Conservation (phyloP, 2,329 filamentous ascomycete genomes). For the Penicillium sp. region DNA sequence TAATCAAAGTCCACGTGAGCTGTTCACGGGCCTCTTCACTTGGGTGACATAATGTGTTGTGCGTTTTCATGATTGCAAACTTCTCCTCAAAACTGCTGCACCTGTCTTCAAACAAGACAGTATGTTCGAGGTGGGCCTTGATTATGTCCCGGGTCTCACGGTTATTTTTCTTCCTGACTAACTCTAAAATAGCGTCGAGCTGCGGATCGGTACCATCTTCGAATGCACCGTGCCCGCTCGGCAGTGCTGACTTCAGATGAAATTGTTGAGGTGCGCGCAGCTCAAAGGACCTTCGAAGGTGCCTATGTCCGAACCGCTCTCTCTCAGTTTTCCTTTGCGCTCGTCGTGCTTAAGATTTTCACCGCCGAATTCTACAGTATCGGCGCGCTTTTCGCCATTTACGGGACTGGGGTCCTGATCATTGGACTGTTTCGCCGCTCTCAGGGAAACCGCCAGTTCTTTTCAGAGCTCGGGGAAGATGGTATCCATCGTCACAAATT, state of each 20-base stretch:
- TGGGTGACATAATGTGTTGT: background rate
- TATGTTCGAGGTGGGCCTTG: slow-evolving; percentile 31
- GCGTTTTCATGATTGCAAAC: background rate
- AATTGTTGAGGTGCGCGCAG: slow-evolving; percentile 90
- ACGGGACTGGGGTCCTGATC: slow-evolving; percentile 79
- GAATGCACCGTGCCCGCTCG: slow-evolving; percentile 79
- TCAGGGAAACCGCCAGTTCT: slow-evolving; percentile 93
- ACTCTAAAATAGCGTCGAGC: slow-evolving; percentile 57
- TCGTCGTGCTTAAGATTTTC: slow-evolving; percentile 95
- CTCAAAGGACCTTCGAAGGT: slow-evolving; percentile 94
- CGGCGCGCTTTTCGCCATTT: slow-evolving; percentile 91
- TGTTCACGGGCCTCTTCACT: background rate
- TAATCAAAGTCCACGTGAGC: background rate
- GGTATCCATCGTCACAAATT: slow-evolving; percentile 63
- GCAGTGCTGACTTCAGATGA: slow-evolving; percentile 80
- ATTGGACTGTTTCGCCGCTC: slow-evolving; percentile 84
- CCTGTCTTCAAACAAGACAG: background rate
- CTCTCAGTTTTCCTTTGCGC: slow-evolving; percentile 90
- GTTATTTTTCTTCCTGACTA: slow-evolving; percentile 7
- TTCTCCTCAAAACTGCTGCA: background rate
- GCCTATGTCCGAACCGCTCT: slow-evolving; percentile 95
- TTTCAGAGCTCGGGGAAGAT: slow-evolving; percentile 60
- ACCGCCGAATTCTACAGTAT: slow-evolving; percentile 95
- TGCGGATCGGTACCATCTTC: slow-evolving; percentile 73
- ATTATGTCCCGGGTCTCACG: background rate